Percentiles rank a stretch among this genome's conserved stretches.
These are phyloP conservation scores for Aquanectria penicillioides DNA, from an alignment of 2,329 filamentous ascomycete species.

Conservation along the genomic window DNA sequence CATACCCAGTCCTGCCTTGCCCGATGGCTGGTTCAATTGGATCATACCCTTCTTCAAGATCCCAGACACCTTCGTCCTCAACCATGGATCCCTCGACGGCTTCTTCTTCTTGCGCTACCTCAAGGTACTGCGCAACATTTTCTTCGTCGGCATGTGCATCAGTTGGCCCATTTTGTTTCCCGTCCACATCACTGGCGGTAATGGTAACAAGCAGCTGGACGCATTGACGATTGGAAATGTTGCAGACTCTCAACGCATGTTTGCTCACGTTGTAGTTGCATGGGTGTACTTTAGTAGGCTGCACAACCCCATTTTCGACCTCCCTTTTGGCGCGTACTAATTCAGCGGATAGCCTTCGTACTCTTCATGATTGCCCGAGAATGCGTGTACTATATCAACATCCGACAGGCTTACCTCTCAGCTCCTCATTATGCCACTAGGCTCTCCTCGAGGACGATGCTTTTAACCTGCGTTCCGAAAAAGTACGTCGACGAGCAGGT, in stretches of 20 bases:
- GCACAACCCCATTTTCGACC: neutral
- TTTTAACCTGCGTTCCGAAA: constrained; percentile 86
- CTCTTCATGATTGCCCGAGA: constrained; percentile 90
- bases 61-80: constrained; percentile 82
- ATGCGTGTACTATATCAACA: constrained; percentile 89
- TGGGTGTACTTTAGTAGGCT: constrained; percentile 76
- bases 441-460: constrained; percentile 88
- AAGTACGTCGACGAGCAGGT: constrained; percentile 81
- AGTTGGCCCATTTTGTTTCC: constrained; percentile 90
- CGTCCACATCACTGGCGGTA: constrained; percentile 85
- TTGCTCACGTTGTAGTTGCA: constrained; percentile 81
- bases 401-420: constrained; percentile 91
- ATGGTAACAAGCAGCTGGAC: constrained; percentile 73
- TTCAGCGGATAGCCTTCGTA: constrained; percentile 73
- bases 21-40: constrained; percentile 74
- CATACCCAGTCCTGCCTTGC: constrained; percentile 67
- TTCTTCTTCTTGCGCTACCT: constrained; percentile 86
- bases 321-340: constrained; percentile 15
- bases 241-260: constrained; percentile 69
- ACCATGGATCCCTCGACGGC: constrained; percentile 91
- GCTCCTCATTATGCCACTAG: constrained; percentile 86
- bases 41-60: constrained; percentile 72
- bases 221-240: constrained; percentile 84
- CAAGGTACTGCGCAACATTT: constrained; percentile 79
- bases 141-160: constrained; percentile 83